Conservation (phyloP, 176 grass and related monocot species). For the Bolboschoenus planiculmis region DNA sequence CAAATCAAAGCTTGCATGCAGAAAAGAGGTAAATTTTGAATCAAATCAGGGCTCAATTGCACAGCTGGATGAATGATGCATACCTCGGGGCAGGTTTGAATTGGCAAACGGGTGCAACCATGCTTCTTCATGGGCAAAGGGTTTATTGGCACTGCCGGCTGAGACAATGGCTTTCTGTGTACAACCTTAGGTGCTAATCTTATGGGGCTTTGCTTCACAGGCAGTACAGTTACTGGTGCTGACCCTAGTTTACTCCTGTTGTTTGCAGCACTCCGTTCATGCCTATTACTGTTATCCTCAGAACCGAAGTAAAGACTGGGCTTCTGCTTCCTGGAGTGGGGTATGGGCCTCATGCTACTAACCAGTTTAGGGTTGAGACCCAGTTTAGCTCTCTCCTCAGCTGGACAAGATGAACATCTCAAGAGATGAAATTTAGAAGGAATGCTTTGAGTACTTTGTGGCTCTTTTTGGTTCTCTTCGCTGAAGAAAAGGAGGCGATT, state of each 20-base stretch:
- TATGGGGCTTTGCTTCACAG: conserved; percentile 28
- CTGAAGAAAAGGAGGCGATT: conserved; percentile 67
- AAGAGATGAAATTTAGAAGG: conserved; percentile 14
- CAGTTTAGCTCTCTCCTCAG: conserved; percentile 27
- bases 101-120: conserved; percentile 39
- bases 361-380: conserved; percentile 19
- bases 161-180: conserved; percentile 37
- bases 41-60: not conserved
- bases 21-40: not conserved
- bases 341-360: conserved; percentile 51
- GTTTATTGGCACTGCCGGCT: conserved; percentile 32
- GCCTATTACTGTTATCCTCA: not conserved
- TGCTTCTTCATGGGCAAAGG: conserved; percentile 75
- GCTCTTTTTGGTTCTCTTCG: conserved; percentile 25
- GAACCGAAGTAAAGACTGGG: conserved; percentile 36
- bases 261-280: not conserved
- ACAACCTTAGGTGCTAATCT: conserved; percentile 14
- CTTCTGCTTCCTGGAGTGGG: conserved; percentile 33
- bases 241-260: conserved; percentile 20
- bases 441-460: conserved; percentile 3
- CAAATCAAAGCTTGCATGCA: not conserved
- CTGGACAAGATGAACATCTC: conserved; percentile 39
- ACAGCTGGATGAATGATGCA: not conserved
- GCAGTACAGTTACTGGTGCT: conserved; percentile 11
- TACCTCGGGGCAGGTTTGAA: conserved; percentile 49